Conservation (phyloP, 768 basidiomycete species). For the Tylopilus sp. region DNA sequence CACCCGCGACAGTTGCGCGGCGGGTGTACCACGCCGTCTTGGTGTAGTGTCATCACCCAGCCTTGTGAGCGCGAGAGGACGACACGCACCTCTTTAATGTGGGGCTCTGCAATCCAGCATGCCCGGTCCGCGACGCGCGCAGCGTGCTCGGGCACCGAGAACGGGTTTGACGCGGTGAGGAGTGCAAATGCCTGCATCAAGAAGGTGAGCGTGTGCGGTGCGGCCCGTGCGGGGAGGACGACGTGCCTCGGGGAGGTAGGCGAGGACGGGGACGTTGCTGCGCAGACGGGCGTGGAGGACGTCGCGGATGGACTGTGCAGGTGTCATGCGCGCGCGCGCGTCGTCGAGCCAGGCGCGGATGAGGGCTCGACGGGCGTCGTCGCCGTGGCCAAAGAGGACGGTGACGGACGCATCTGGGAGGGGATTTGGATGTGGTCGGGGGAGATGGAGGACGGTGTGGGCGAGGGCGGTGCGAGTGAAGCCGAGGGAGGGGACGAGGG, state of each 20-base stretch:
- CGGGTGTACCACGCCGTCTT: constrained; percentile 76
- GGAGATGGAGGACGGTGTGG: constrained; percentile 55
- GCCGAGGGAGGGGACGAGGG: constrained; percentile 62
- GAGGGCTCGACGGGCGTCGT: constrained; percentile 59
- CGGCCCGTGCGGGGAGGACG: neutral
- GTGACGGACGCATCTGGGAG: constrained; percentile 70
- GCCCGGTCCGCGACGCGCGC: constrained; percentile 65
- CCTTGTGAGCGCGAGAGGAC: neutral
- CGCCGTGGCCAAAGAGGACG: constrained; percentile 69
- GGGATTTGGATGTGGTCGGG: constrained; percentile 49
- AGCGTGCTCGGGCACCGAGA: constrained; percentile 59
- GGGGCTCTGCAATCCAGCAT: constrained; percentile 54
- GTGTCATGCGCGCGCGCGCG: constrained; percentile 51
- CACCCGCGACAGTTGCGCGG: constrained; percentile 58
- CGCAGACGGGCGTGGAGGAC: constrained; percentile 54
- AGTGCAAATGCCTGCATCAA: constrained; percentile 68
- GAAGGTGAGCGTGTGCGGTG: neutral
- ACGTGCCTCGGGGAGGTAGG: constrained; percentile 64
- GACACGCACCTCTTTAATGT: constrained; percentile 53
- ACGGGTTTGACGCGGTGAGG: constrained; percentile 52
- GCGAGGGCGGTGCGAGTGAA: constrained; percentile 73
- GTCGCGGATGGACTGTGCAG: constrained; percentile 37
- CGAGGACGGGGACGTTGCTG: constrained; percentile 66
- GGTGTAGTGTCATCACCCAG: neutral
- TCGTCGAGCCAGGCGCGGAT: constrained; percentile 74